Conservation (phyloP, 2,329 filamentous ascomycete species). For the Aureobasidium sp. region DNA sequence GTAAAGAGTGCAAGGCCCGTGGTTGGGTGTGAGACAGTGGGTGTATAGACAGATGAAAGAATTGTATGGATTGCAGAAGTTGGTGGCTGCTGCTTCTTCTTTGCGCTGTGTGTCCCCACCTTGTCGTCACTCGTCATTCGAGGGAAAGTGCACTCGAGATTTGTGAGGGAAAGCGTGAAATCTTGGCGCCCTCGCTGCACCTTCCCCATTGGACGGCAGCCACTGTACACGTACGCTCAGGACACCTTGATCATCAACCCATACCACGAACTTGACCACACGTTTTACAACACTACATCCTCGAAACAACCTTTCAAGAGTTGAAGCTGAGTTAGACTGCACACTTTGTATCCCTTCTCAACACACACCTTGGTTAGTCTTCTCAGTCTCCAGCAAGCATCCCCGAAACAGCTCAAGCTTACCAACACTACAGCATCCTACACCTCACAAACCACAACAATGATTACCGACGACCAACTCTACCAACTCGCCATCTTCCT, state of each 20-base stretch:
- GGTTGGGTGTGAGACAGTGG: neutral
- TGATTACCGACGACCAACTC: conserved; percentile 92
- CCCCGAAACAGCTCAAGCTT: neutral
- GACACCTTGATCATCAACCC: neutral
- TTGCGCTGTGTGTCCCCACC: neutral
- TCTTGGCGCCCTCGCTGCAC: neutral
- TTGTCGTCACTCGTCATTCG: neutral
- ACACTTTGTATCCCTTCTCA: neutral
- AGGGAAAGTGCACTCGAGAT: neutral
- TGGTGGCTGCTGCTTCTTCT: neutral
- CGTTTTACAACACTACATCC: too few relatives aligned
- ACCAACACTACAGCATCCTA: neutral
- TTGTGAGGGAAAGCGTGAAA: neutral
- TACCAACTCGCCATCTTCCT: conserved; percentile 91
- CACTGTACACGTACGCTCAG: conserved; percentile 6
- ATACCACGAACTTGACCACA: too few relatives aligned
- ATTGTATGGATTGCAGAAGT: neutral
- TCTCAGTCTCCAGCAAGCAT: too few relatives aligned
- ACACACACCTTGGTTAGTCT: neutral
- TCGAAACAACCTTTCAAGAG: too few relatives aligned
- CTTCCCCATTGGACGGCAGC: neutral
- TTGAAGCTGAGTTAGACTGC: too few relatives aligned
- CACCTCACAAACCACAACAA: conserved; percentile 41
- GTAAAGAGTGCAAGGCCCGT: neutral
- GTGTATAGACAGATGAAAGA: neutral